These are phyloP conservation scores for Torulaspora indica DNA, from an alignment of 805 yeast genomes.

Conservation along the genomic window DNA sequence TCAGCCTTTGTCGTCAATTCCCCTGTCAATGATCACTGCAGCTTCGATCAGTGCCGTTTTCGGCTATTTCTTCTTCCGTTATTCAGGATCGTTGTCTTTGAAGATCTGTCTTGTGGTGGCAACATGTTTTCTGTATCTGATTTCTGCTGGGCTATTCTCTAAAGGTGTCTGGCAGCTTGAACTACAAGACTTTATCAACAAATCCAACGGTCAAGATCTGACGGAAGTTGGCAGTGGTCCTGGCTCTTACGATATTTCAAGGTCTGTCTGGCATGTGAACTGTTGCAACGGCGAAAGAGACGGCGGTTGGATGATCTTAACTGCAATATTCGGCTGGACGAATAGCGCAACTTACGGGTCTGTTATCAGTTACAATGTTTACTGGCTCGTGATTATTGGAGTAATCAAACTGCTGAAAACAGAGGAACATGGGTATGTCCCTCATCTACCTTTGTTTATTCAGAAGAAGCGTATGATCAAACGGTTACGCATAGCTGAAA, in stretches of 20 bases:
- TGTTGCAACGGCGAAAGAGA: slow-evolving; percentile 92
- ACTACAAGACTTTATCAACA: slow-evolving; percentile 65
- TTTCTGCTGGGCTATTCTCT: slow-evolving; percentile 81
- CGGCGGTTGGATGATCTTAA: slow-evolving; percentile 86
- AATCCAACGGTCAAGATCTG: slow-evolving; percentile 78
- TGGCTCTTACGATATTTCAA: slow-evolving; percentile 78
- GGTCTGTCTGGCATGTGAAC: slow-evolving; percentile 89
- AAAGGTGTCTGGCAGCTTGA: slow-evolving; percentile 91
- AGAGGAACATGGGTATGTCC: slow-evolving; percentile 60
- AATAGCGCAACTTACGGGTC: slow-evolving; percentile 90
- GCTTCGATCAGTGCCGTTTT: slow-evolving; percentile 53
- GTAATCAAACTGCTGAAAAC: slow-evolving; percentile 44
- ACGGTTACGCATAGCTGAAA: slow-evolving; percentile 33
- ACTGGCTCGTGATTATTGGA: slow-evolving; percentile 54
- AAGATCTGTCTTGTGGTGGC: slow-evolving; percentile 69
- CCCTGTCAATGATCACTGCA: slow-evolving; percentile 60
- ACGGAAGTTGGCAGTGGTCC: slow-evolving; percentile 90
- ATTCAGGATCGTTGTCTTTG: slow-evolving; percentile 74
- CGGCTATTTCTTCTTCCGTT: slow-evolving; percentile 64
- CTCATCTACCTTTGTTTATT: slow-evolving; percentile 55
- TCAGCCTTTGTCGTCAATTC: slow-evolving; percentile 60
- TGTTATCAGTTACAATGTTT: slow-evolving; percentile 62
- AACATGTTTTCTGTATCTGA: slow-evolving; percentile 75
- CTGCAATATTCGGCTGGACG: slow-evolving; percentile 91
- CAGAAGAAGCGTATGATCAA: slow-evolving; percentile 52